Conservation (phyloP, 345 rosid species). For the Salix brachista region DNA sequence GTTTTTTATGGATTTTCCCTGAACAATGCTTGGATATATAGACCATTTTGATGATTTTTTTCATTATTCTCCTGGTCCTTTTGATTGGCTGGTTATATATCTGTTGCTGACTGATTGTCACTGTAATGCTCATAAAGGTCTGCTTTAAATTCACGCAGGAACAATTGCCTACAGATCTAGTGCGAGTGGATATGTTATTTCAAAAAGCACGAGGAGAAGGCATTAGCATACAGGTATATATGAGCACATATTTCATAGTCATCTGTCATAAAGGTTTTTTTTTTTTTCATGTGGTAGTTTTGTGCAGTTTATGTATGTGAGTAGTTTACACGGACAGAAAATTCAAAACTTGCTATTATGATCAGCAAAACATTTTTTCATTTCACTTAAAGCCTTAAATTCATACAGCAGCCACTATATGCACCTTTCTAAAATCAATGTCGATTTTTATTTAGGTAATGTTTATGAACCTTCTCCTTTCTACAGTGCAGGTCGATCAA, state of each 20-base stretch:
- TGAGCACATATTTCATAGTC: background rate
- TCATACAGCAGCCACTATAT: background rate
- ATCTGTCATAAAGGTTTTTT: background rate
- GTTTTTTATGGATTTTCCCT: background rate
- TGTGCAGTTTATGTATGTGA: background rate
- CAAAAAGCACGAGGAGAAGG: constrained; percentile 66
- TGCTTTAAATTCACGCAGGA: constrained; percentile 45
- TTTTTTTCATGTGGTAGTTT: no score
- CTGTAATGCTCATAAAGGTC: constrained; percentile 2
- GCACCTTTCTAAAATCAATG: background rate
- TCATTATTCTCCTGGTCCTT: background rate
- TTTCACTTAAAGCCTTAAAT: background rate
- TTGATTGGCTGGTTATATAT: background rate
- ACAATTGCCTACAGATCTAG: constrained; percentile 77
- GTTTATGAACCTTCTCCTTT: constrained; percentile 34
- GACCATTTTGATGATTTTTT: background rate
- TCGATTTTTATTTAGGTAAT: constrained; percentile 6
- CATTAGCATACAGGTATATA: constrained; percentile 63
- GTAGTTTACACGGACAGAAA: background rate
- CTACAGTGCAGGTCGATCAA: constrained; percentile 86
- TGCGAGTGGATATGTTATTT: constrained; percentile 79
- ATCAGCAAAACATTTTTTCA: background rate
- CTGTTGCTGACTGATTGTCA: background rate
- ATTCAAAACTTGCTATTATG: background rate
- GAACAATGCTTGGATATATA: background rate